Base-by-base conservation (phyloP, 257 asterid species). In the Salvia miltiorrhiza region DNA sequence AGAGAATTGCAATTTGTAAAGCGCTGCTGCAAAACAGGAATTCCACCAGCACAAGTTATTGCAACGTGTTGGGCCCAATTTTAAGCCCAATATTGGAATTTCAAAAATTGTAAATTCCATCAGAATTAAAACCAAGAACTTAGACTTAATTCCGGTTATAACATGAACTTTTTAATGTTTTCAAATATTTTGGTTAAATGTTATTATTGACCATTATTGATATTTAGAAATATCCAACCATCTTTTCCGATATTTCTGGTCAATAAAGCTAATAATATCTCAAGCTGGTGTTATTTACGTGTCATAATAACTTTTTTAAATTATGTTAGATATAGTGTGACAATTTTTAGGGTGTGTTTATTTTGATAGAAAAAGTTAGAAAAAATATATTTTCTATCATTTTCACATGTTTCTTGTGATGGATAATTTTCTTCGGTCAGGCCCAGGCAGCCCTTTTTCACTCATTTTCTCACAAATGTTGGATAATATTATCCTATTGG, bases 11-110 rank as follows among this genome's bases (percentile, higher is more conserved):
- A 60, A 60, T 60, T n/a, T 73, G 19, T 16, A 60, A 35, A 63
- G 53, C 77, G 70, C 10, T 8, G 73, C 62, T 57, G 45, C 23
- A 14, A 39, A 58, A 24, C 13, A 26, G 60, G 71, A 5, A 28
- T 19, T 5, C 64, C 24, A 30, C 2, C 17, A 41, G 21, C 52
- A 24, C 50, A 58, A 68, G 50, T 16, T 61, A n/a, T 14, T 49
- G 20, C 20, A 21, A 50, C 70, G 65, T 41, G 76, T 63, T 72
- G 33, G 40, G 19, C 39, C 58, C 45, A 56, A 57, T 41, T 10
- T 41, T 4, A 9, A n/a, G 41, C 43, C 72, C 35, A 33, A 0
- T 16, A 20, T 54, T 14, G 8, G 19, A 41, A n/a, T 23, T 37
- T 53, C 30, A 41, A 4, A 41, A 41, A 41, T 10, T 41, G 4